Evolutionary conservation across 2,329 filamentous ascomycete genomes (phyloP).

Genomic region (Fusarium temperatum): DNA sequence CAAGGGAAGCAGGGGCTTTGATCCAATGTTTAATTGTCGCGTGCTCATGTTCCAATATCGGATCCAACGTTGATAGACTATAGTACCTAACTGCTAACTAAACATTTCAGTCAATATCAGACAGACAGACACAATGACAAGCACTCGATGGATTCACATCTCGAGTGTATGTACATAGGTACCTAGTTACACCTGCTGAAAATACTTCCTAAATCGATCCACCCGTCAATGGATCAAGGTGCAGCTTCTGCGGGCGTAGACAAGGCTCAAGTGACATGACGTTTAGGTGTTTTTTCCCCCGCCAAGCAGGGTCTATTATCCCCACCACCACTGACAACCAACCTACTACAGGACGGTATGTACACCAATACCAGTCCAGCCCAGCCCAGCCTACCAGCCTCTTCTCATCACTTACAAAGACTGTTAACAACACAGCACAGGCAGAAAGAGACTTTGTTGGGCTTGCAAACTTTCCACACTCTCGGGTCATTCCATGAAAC

Average conservation of each 20-base stretch:
- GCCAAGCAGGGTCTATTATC: constrained; percentile 22
- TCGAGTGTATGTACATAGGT: not conserved
- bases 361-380: not conserved
- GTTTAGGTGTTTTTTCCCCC: constrained; percentile 7
- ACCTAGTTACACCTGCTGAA: not conserved
- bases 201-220: constrained; percentile 8
- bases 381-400: not conserved
- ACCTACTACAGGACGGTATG: not conserved
- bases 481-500: constrained; percentile 29
- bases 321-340: constrained; percentile 7
- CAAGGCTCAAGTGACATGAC: constrained; percentile 27
- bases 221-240: constrained; percentile 33
- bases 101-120: not conserved
- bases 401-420: not conserved
- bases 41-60: constrained; percentile 26
- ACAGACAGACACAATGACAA: not conserved
- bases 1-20: not conserved
- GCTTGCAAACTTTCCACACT: constrained; percentile 22
- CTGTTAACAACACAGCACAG: not conserved
- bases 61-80: not conserved
- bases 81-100: not conserved
- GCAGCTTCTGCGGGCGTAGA: constrained; percentile 40
- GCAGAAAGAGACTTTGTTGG: not conserved
- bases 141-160: not conserved
- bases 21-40: constrained; percentile 27